phyloP scores from a whole-genome alignment of 179 eudicot genomes.

The Drosera spatulata region DNA sequence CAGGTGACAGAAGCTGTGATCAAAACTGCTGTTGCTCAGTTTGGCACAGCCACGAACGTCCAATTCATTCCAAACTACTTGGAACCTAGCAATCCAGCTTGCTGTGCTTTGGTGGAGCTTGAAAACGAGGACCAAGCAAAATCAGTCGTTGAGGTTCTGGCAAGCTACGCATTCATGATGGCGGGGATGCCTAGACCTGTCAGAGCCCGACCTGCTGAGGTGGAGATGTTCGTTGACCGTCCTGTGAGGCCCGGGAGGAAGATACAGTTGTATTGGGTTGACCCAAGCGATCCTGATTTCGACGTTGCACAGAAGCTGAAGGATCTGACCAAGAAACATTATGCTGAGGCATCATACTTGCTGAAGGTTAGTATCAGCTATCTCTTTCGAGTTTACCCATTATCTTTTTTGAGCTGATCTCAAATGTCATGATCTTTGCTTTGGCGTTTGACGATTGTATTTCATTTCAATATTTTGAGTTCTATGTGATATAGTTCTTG shows the following conservation, averaged over 20 bases:
- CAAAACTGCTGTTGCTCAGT: constrained; percentile 48
- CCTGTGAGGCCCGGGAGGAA: constrained; percentile 49
- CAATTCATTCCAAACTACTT: constrained; percentile 41
- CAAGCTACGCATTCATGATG: constrained; percentile 47
- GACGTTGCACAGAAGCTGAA: constrained; percentile 41
- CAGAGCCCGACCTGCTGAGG: constrained; percentile 36
- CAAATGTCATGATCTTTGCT: neutral
- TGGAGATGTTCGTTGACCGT: constrained; percentile 57
- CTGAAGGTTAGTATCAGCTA: constrained; percentile 23
- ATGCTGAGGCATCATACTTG: constrained; percentile 31
- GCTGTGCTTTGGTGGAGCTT: constrained; percentile 54
- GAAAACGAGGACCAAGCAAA: constrained; percentile 29
- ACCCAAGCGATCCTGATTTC: constrained; percentile 42
- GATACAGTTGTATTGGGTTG: constrained; percentile 42
- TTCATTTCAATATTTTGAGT: neutral
- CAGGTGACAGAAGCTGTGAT: constrained; percentile 41
- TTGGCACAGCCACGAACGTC: constrained; percentile 31
- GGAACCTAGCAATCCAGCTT: constrained; percentile 17
- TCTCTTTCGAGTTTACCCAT: neutral
- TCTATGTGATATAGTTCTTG: neutral
- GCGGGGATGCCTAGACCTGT: constrained; percentile 81
- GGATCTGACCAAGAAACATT: constrained; percentile 28
- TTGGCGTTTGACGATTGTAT: neutral
- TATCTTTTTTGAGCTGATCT: neutral
- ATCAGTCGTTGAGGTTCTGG: constrained; percentile 20